These are phyloP conservation scores for Aspergillus felis DNA, from an alignment of 2,329 filamentous ascomycete genomes.

Conservation along the genomic window DNA sequence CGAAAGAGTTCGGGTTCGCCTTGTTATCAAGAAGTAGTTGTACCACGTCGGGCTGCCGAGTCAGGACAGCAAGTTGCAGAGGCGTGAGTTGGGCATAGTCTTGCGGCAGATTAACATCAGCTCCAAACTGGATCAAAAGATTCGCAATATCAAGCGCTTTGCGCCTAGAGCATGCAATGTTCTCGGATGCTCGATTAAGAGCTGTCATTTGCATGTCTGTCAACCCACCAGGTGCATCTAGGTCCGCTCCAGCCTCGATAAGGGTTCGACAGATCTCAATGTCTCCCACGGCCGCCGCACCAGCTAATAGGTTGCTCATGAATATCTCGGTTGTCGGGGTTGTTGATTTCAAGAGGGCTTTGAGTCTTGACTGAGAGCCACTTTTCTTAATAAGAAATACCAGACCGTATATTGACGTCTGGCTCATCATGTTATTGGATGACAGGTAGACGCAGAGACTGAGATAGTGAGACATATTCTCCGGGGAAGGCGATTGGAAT, in stretches of 20 bases:
- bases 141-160: conserved; percentile 9
- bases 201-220: conserved; percentile 3
- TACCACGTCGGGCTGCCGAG: not conserved
- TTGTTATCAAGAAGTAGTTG: conserved; percentile 7
- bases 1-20: conserved; percentile 7
- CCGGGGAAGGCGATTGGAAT: not conserved
- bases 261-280: conserved; percentile 12
- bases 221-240: conserved; percentile 5
- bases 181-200: conserved; percentile 6
- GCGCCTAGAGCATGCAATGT: not conserved
- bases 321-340: conserved; percentile 14
- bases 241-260: conserved; percentile 6
- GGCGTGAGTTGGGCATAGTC: conserved; percentile 7
- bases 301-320: conserved; percentile 12
- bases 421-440: conserved; percentile 14
- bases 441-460: conserved; percentile 11
- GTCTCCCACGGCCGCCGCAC: conserved; percentile 13
- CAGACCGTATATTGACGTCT: conserved; percentile 5
- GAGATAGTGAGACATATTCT: not conserved
- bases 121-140: conserved; percentile 13
- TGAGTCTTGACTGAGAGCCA: conserved; percentile 4
- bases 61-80: conserved; percentile 10
- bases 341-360: conserved; percentile 10
- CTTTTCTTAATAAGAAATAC: conserved; percentile 11
- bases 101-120: conserved; percentile 11